Conservation (phyloP, 2,329 filamentous ascomycete genomes). For the Cercospora brassicicola region DNA sequence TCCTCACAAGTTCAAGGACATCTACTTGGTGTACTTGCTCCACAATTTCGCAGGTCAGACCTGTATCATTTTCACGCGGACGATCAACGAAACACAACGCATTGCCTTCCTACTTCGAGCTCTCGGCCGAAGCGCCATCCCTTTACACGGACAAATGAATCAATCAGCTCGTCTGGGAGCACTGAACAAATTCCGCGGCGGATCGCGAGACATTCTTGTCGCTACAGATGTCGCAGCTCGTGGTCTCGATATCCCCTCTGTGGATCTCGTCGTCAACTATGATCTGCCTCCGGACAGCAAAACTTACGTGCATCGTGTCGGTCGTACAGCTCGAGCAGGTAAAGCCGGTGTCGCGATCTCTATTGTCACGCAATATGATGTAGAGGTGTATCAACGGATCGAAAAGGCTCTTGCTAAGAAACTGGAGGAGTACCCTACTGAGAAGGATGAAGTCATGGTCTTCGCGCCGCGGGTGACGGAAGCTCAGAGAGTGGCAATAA, state of each 20-base stretch:
- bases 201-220: conserved; percentile 80
- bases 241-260: conserved; percentile 89
- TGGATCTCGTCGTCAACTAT: conserved; percentile 83
- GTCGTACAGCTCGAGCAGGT: conserved; percentile 82
- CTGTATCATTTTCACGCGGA: conserved; percentile 86
- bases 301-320: conserved; percentile 87
- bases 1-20: conserved; percentile 82
- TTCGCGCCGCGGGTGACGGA: conserved; percentile 76
- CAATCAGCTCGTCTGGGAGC: conserved; percentile 85
- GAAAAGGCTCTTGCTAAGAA: conserved; percentile 80
- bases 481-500: conserved; percentile 75
- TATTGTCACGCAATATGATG: conserved; percentile 83
- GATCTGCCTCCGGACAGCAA: conserved; percentile 83
- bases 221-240: conserved; percentile 92
- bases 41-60: conserved; percentile 86
- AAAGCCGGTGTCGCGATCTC: conserved; percentile 79
- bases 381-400: conserved; percentile 77
- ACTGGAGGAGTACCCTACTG: conserved; percentile 65
- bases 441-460: conserved; percentile 82
- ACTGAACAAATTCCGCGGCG: conserved; percentile 82
- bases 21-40: conserved; percentile 80
- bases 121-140: conserved; percentile 86
- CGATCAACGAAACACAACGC: conserved; percentile 86
- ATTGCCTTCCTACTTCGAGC: conserved; percentile 78
- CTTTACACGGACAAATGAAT: conserved; percentile 86